phyloP scores from a whole-genome alignment of 257 asterid genomes.

The Lantana camara region DNA sequence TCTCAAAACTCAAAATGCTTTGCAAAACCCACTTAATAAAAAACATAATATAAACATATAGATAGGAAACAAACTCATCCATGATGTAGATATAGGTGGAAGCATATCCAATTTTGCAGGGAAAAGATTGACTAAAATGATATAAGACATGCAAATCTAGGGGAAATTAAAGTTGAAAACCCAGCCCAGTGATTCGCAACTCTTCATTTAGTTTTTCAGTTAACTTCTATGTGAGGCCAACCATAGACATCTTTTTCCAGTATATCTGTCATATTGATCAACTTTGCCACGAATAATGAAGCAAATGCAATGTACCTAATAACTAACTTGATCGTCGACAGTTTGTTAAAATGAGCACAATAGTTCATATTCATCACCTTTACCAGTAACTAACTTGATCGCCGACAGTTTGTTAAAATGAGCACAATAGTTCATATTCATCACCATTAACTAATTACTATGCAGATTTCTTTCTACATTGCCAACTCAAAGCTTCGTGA shows the following conservation, averaged over 20 bases:
- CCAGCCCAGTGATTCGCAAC: not conserved
- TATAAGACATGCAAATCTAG: not conserved
- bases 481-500: not conserved
- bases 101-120: not conserved
- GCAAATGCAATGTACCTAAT: too few species aligned
- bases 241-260: constrained; percentile 4
- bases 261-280: not conserved
- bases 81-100: not conserved
- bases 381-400: not conserved
- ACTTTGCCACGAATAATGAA: too few species aligned
- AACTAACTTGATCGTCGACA: too few species aligned
- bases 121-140: not conserved
- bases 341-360: too few species aligned
- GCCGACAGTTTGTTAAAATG: not conserved
- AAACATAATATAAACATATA: too few species aligned
- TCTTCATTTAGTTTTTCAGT: not conserved
- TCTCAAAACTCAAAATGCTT: too few species aligned
- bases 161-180: not conserved
- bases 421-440: constrained; percentile 5
- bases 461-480: not conserved
- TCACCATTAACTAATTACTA: not conserved
- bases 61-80: constrained; percentile 17
- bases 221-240: not conserved
- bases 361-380: too few species aligned
- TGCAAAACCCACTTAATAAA: too few species aligned